Evolutionary conservation across 148 eudicot species (phyloP).

Genomic region (Linanthus parryae): DNA sequence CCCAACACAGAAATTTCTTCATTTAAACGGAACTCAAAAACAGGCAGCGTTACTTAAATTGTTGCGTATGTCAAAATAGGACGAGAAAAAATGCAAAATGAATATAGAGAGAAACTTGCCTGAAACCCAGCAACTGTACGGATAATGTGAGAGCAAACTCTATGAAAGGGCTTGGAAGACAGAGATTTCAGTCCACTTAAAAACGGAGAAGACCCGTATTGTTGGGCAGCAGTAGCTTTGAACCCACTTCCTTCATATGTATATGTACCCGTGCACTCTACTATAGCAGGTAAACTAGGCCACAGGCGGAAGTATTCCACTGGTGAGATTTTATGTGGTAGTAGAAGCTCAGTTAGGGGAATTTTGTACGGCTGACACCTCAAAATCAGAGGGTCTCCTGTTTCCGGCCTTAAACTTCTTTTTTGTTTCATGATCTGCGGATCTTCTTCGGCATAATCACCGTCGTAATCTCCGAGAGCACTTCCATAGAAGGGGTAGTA

Average conservation of each 20-base stretch:
- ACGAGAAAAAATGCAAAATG: conserved; percentile 1
- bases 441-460: conserved; percentile 81
- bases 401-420: conserved; percentile 60
- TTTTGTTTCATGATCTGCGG: conserved; percentile 67
- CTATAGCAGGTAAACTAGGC: conserved; percentile 98
- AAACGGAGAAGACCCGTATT: conserved; percentile 92
- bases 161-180: conserved; percentile 91
- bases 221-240: conserved; percentile 96
- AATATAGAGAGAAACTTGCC: conserved; percentile 23
- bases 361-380: conserved; percentile 97
- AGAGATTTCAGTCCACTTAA: conserved; percentile 82
- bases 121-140: conserved; percentile 96
- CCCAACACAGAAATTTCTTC: too few relatives aligned
- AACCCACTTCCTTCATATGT: conserved; percentile 98
- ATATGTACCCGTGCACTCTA: conserved; percentile 89
- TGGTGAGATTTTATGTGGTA: conserved; percentile 94
- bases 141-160: conserved; percentile 92
- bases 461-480: conserved; percentile 45
- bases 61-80: neutral
- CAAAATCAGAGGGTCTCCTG: conserved; percentile 87
- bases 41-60: neutral
- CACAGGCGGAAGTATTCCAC: conserved; percentile 94
- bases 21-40: too few relatives aligned
- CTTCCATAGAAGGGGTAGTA: conserved; percentile 83
- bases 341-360: conserved; percentile 88